These are phyloP conservation scores for Clitocybe nebularis DNA, from an alignment of 1,284 basidiomycete genomes.

Conservation along the genomic window DNA sequence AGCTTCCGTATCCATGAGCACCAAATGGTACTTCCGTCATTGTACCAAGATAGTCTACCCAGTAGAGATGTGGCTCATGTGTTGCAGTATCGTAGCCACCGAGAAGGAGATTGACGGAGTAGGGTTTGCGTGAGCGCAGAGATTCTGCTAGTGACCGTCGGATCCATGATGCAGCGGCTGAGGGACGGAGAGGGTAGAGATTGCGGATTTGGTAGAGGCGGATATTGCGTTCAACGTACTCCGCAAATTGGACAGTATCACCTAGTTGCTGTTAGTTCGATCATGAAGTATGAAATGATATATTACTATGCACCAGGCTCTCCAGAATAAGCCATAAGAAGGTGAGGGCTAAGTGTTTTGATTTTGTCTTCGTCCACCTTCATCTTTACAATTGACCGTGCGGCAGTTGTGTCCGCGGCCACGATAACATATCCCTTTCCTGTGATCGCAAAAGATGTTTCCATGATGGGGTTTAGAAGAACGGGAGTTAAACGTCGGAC, in stretches of 20 bases:
- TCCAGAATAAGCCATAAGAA: slow-evolving; percentile 94
- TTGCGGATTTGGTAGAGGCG: slow-evolving; percentile 96
- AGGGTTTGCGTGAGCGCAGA: slow-evolving; percentile 84
- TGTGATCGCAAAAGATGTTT: slow-evolving; percentile 71
- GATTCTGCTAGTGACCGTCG: slow-evolving; percentile 87
- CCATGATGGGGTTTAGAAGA: slow-evolving; percentile 43
- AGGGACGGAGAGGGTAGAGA: slow-evolving; percentile 83
- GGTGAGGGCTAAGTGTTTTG: slow-evolving; percentile 85
- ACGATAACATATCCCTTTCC: slow-evolving; percentile 92
- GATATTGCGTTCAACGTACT: slow-evolving; percentile 94
- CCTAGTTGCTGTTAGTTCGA: slow-evolving; percentile 42
- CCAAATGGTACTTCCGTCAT: slow-evolving; percentile 87
- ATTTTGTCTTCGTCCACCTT: slow-evolving; percentile 98
- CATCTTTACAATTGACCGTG: slow-evolving; percentile 95
- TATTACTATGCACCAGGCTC: slow-evolving; percentile 71
- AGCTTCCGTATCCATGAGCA: slow-evolving; percentile 93
- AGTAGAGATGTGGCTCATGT: slow-evolving; percentile 79
- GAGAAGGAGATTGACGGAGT: slow-evolving; percentile 89
- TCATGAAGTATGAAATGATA: slow-evolving; percentile 3
- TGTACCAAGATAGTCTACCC: slow-evolving; percentile 96
- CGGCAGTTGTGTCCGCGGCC: slow-evolving; percentile 88
- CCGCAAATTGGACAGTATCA: slow-evolving; percentile 96
- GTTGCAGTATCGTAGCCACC: slow-evolving; percentile 84
- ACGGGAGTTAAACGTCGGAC: neutral
- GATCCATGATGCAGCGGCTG: slow-evolving; percentile 93